Evolutionary conservation across 805 yeast species (phyloP).

Genomic region (Wickerhamomyces alni): DNA sequence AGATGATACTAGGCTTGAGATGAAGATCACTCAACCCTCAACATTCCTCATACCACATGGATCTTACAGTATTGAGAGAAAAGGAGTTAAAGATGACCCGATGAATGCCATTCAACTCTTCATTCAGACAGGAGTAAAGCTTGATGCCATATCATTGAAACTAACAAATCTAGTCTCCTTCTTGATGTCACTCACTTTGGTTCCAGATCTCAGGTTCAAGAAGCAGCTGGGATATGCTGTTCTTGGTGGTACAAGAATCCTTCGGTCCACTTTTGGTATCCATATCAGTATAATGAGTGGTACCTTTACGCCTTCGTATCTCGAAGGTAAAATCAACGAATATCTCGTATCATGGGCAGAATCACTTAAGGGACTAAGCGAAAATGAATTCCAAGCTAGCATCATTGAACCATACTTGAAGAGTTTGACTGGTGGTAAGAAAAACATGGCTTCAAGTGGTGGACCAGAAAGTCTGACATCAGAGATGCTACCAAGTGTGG

Average conservation of each 20-base stretch:
- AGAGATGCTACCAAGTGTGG: constrained; percentile 29
- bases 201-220: constrained; percentile 44
- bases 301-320: constrained; percentile 30
- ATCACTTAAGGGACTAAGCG: constrained; percentile 25
- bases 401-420: constrained; percentile 34
- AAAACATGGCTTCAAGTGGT: constrained; percentile 14
- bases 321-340: constrained; percentile 43
- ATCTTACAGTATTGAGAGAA: constrained; percentile 27
- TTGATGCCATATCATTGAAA: constrained; percentile 27
- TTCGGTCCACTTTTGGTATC: constrained; percentile 50
- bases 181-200: constrained; percentile 37
- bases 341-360: constrained; percentile 38
- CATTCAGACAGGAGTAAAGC: constrained; percentile 50
- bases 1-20: neutral
- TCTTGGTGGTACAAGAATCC: constrained; percentile 46
- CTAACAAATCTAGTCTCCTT: constrained; percentile 42
- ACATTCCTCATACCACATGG: constrained; percentile 35
- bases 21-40: constrained; percentile 23
- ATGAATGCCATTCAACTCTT: constrained; percentile 47
- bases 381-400: constrained; percentile 28
- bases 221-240: constrained; percentile 60
- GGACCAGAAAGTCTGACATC: constrained; percentile 31
- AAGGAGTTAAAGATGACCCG: constrained; percentile 39
- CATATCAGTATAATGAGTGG: constrained; percentile 55
- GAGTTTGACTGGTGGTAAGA: constrained; percentile 5